phyloP scores from a whole-genome alignment of 2,329 filamentous ascomycete genomes.

The Pseudophaeomoniella oleicola region DNA sequence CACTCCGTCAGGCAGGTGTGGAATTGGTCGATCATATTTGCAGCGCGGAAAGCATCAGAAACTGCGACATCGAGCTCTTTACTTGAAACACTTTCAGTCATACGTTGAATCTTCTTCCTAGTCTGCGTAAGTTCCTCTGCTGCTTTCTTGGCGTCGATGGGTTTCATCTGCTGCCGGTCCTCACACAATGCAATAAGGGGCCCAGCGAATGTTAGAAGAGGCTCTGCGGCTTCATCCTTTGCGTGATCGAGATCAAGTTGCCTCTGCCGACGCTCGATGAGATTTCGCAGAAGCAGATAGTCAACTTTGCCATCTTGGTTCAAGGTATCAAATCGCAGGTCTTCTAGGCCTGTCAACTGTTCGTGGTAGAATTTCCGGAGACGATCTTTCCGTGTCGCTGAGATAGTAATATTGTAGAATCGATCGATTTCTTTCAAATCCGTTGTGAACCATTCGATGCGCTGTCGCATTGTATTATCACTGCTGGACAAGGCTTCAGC shows the following conservation, averaged over 20 bases:
- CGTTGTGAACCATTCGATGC: constrained; percentile 27
- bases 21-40: constrained; percentile 27
- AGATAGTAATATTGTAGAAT: constrained; percentile 36
- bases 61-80: constrained; percentile 16
- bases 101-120: constrained; percentile 17
- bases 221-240: constrained; percentile 21
- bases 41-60: constrained; percentile 32
- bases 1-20: constrained; percentile 30
- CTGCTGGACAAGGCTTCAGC: no score
- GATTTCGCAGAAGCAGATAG: constrained; percentile 30
- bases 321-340: constrained; percentile 20
- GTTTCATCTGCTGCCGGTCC: constrained; percentile 29
- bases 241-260: constrained; percentile 25
- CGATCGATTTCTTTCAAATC: constrained; percentile 33
- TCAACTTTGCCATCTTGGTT: constrained; percentile 26
- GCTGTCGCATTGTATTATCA: constrained; percentile 17
- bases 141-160: constrained; percentile 27
- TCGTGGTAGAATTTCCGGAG: constrained; percentile 26
- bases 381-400: constrained; percentile 23
- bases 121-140: constrained; percentile 28
- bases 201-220: constrained; percentile 29
- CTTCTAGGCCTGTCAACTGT: constrained; percentile 24
- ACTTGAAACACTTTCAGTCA: constrained; percentile 20
- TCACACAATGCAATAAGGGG: constrained; percentile 32
- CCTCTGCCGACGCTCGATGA: constrained; percentile 18